These are phyloP conservation scores for Coniophora puteana DNA, from an alignment of 1,284 basidiomycete species.

Conservation along the genomic window DNA sequence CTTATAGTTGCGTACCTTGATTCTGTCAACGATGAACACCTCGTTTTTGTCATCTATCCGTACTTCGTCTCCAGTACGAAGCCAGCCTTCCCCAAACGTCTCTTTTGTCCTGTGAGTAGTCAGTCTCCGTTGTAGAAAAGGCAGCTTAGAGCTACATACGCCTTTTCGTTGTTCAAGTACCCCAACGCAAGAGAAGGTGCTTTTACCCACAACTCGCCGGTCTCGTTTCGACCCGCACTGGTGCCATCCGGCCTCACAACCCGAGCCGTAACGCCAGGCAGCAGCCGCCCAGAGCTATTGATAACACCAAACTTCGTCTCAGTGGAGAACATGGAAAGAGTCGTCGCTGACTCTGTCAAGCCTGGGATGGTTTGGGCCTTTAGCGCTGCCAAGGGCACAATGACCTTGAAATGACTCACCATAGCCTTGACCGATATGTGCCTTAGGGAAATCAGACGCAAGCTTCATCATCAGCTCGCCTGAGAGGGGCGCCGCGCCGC, in stretches of 20 bases:
- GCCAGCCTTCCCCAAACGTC: constrained; percentile 62
- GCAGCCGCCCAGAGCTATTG: constrained; percentile 54
- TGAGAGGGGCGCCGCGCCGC: constrained; percentile 62
- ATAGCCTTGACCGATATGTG: constrained; percentile 46
- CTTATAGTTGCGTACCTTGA: too few species aligned
- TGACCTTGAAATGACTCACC: constrained; percentile 36
- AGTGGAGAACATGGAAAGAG: constrained; percentile 28
- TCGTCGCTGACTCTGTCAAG: constrained; percentile 43
- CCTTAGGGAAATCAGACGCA: constrained; percentile 40
- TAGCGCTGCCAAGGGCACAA: constrained; percentile 1
- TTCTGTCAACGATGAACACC: constrained; percentile 62
- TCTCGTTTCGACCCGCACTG: constrained; percentile 55
- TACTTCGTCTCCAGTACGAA: constrained; percentile 64
- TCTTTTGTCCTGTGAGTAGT: constrained; percentile 40
- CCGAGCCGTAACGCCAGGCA: constrained; percentile 51
- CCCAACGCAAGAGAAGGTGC: constrained; percentile 58
- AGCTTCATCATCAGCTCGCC: constrained; percentile 46
- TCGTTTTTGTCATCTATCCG: constrained; percentile 51
- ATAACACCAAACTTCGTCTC: constrained; percentile 43
- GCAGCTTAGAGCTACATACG: constrained; percentile 40
- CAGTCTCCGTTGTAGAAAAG: constrained; percentile 1
- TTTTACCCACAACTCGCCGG: constrained; percentile 61
- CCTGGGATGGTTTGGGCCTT: constrained; percentile 14
- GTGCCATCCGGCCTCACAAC: constrained; percentile 61
- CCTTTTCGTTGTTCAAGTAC: constrained; percentile 56